phyloP scores from a whole-genome alignment of 148 eudicot genomes.

The Amaranthus hypochondriacus region DNA sequence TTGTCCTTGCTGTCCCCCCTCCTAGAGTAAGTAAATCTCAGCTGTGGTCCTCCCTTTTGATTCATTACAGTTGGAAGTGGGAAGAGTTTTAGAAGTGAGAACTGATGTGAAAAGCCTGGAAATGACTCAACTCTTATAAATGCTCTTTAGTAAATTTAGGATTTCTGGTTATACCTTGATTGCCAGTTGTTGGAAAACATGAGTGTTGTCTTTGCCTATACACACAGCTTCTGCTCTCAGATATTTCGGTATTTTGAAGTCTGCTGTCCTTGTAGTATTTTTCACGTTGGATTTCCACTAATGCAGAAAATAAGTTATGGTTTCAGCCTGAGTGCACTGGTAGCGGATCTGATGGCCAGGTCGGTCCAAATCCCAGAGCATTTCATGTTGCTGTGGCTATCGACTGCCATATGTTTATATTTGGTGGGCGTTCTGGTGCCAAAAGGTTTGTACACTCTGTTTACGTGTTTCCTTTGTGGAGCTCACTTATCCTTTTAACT shows the following conservation, averaged over 20 bases:
- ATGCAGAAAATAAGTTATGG: constrained; percentile 83
- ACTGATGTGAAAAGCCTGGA: background rate
- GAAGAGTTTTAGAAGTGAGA: no score
- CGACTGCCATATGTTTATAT: constrained; percentile 97
- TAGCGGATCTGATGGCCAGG: constrained; percentile 66
- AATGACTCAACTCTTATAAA: background rate
- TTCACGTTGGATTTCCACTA: constrained; percentile 16
- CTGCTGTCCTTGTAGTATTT: constrained; percentile 3
- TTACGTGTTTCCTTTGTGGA: background rate
- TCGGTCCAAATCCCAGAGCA: constrained; percentile 92
- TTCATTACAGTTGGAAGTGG: no score
- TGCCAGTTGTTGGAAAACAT: background rate
- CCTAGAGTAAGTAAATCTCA: background rate
- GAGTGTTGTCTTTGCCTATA: background rate
- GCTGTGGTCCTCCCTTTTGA: no score
- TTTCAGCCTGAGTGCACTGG: constrained; percentile 95
- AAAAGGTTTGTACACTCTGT: constrained; percentile 49
- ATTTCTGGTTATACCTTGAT: background rate
- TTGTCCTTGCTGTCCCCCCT: background rate
- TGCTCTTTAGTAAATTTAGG: background rate
- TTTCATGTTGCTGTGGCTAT: constrained; percentile 87
- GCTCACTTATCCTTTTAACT: background rate
- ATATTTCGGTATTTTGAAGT: background rate
- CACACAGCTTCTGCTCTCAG: background rate
- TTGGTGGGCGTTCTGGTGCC: constrained; percentile 85